Evolutionary conservation across 495 filamentous ascomycete genomes (phyloP), one percentile per base, ranked within the genome.

Genomic region (Podospora conica): DNA sequence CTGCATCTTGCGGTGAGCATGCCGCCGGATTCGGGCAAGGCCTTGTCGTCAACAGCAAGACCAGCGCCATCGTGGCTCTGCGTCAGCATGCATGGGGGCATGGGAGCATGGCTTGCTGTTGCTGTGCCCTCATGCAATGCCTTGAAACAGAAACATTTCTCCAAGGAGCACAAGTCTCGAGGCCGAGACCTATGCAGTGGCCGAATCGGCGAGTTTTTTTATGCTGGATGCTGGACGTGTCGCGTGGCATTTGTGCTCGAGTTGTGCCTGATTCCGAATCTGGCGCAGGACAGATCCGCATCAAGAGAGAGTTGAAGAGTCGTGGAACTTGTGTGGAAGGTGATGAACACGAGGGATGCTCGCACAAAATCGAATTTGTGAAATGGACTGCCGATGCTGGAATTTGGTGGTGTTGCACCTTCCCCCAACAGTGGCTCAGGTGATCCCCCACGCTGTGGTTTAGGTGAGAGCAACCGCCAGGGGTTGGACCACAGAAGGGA

Each of bases 381-480:
- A 48, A 40, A 48, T 48, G 2, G 15, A 8, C 40, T 15, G 40
- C 40, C 40, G 18, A 4, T 31, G 29, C 10, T 31, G 29, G 33
- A 40, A 40, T 40, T 40, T 40, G 12, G 6, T 48, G 12, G 5
- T n/a, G 33, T n/a, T 31, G 29, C 10, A 31, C 29, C 29, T 31
- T 31, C 2, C 29, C 29, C 9, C 10, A 31, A 31, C 29, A 31
- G 28, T 29, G 8, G 28, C 7, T 40, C 33, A 40, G 55, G 55
- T 57, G 55, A 57, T 27, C 22, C 21, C 29, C 31, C 60, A 40
- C 48, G 29, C 60, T 21, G 24, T 53, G 60, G 20, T 27, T 53
- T 33, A 61, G 60, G 29, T 57, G 61, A 64, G 55, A 18, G 23
- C 28, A 29, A 12, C 31, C 22, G 18, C 57, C 64, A 54, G 60